Evolutionary conservation across 2,329 filamentous ascomycete genomes (phyloP), one percentile per base, ranked within the genome.

Genomic region (Colletotrichum graminicola): DNA sequence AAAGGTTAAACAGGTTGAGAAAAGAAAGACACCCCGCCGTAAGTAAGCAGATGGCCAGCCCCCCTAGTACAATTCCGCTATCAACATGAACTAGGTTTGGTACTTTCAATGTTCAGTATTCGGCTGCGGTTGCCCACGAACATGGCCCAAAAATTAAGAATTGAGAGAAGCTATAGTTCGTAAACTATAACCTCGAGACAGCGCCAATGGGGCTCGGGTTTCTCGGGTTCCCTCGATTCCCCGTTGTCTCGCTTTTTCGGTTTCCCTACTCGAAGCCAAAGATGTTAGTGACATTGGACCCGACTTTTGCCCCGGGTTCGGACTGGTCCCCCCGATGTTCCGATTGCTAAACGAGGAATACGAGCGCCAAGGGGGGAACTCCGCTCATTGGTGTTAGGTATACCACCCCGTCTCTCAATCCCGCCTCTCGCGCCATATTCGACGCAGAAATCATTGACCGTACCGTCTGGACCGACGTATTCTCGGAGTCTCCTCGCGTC

Each of bases 341-440:
- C 45, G 43, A 14, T 18, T 43, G 26, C 63, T 47, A 67, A 62
- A 32, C 67, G 67, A 71, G n/a, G 18, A 29, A 71, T 57, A 62
- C 67, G 67, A 71, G 63, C 63, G 5, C 32, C 45, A 23, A 5
- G 34, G 16, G 63, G 54, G 14, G 14, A 16, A n/a, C 21, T 52
- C 26, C 36, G 45, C 49, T 32, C 18, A 29, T 60, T 47, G 26
- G 51, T 55, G 12, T 60, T 60, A n/a, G n/a, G n/a, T n/a, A 55
- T 41, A 60, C 54, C 23, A 41, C 39, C 39, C 39, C 39, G 39
- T 41, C 39, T 41, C 39, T 16, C 29, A 36, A 49, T 18, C 16
- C 41, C 41, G 41, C 21, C 18, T 43, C 41, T 21, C 36, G 32
- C 34, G 47, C 16, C 29, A 26, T 12, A 41, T 45, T 43, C 23